phyloP scores from a whole-genome alignment of 139 green algal genomes.

The Coelastrella sp. region DNA sequence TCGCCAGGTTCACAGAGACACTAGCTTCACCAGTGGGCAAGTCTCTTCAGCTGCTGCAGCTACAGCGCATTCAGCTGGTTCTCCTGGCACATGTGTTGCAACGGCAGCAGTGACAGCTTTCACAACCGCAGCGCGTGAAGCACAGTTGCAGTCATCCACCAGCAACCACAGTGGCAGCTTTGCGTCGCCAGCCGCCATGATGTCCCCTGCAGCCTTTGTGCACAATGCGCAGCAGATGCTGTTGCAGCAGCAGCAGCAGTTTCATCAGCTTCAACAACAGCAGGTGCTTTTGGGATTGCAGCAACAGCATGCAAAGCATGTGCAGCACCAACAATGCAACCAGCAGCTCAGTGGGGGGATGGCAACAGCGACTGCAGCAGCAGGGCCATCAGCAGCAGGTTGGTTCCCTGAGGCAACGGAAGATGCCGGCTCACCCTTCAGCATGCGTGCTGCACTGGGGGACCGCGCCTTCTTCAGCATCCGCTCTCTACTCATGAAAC shows the following conservation, averaged over 20 bases:
- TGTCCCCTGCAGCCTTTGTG: slow-evolving; percentile 25
- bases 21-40: not conserved
- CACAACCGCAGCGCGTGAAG: not conserved
- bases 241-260: slow-evolving; percentile 27
- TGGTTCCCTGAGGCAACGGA: not conserved
- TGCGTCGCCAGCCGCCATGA: not conserved
- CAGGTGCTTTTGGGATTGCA: not conserved
- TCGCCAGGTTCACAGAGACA: not conserved
- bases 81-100: not conserved
- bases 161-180: not conserved
- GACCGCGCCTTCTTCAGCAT: slow-evolving; percentile 50
- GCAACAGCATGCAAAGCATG: not conserved
- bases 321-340: not conserved
- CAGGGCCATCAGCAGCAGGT: not conserved
- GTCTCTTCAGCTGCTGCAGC: not conserved
- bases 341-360: not conserved
- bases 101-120: not conserved
- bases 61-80: not conserved
- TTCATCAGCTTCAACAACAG: slow-evolving; percentile 16
- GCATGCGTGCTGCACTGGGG: slow-evolving; percentile 46
- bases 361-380: not conserved
- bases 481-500: slow-evolving; percentile 56
- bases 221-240: slow-evolving; percentile 38
- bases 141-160: not conserved
- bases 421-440: not conserved